These are phyloP conservation scores for Colletotrichum lupini DNA, from an alignment of 2,329 filamentous ascomycete genomes.

Conservation along the genomic window DNA sequence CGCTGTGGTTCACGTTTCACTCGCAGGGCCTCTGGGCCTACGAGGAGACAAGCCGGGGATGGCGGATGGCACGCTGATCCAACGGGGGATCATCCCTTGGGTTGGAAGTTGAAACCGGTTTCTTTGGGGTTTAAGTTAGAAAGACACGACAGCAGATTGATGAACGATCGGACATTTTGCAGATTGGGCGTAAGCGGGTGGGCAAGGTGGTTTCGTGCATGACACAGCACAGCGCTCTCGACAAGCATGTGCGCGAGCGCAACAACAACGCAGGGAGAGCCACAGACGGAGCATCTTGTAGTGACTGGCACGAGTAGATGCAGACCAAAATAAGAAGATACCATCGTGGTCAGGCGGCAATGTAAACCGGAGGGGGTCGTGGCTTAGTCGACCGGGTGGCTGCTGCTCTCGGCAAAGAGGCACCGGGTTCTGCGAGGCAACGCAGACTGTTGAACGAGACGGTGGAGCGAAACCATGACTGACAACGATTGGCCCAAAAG, in stretches of 20 bases:
- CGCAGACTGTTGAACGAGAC: not conserved
- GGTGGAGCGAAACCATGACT: not conserved
- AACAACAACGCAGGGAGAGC: constrained; percentile 2
- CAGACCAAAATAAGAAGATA: not conserved
- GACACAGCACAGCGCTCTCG: constrained; percentile 20
- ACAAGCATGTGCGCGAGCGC: constrained; percentile 24
- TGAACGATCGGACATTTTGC: constrained; percentile 20
- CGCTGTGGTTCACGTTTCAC: constrained; percentile 2
- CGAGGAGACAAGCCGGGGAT: constrained; percentile 5
- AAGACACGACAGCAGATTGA: constrained; percentile 24
- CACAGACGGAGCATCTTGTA: not conserved
- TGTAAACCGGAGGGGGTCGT: constrained; percentile 13
- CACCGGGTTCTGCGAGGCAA: not conserved
- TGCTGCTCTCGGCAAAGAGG: constrained; percentile 20
- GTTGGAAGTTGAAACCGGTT: constrained; percentile 30
- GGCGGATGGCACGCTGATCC: constrained; percentile 22
- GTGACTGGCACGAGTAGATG: not conserved
- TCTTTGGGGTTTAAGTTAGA: constrained; percentile 14
- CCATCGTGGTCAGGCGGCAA: constrained; percentile 21
- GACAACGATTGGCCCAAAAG: not conserved
- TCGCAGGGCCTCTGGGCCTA: not conserved
- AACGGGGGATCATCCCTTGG: constrained; percentile 6
- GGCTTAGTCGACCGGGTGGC: constrained; percentile 32
- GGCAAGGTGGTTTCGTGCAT: constrained; percentile 33
- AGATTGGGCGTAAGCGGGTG: constrained; percentile 10